Base-by-base conservation (phyloP, 192 early-diverging fungal genomes). In the Spizellomyces punctatus region DNA sequence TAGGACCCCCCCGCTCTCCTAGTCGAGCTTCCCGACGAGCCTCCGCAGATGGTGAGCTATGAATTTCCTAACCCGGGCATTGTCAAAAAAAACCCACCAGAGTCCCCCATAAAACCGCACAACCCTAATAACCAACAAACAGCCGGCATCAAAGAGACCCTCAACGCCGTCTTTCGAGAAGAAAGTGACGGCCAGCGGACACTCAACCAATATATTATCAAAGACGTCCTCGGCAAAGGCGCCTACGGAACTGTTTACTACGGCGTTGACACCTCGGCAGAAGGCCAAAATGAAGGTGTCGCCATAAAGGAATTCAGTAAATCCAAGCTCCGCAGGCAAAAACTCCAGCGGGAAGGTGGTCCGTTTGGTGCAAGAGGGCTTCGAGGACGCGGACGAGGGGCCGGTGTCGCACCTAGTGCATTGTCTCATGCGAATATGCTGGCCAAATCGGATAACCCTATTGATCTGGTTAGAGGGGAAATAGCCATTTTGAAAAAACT, bases 251-350 rank as follows among this genome's bases (percentile, higher is more conserved):
- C 88, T 6, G 97, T 99, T 1, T 88, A 91, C 76, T 77, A 91
- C 42, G 93, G 83, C 43, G 76, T 81, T 50, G 87, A 93, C 78
- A 82, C 71, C 21, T 70, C 75, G 16, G 85, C 82, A 9, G 74
- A 78, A 8, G 70, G 66, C 6, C 57, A 83, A 72, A 46, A 46
- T 5, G 70, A 72, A 64, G 22, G 46, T 6, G 93, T 94, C 81
- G 96, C 96, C 16, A 89, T 97, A 61, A 99, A 99, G 81, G 96
- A 95, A 80, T 96, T 95, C 64, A 88, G 87, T 79, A 97, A 96
- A 73, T 83, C 91, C 16, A 88, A 91, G 55, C 78, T 99, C 54
- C 86, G 92, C 27, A 66, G 74, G 42, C 73, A 64, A 45, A 90
- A 90, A 58, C 85, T 86, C 55, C 84, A 85, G 63, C 85, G 86